A percentile compares a stretch with the other conserved stretches of the same genome.
These are phyloP conservation scores for Amaranthus tricolor DNA, from an alignment of 179 eudicot species.

Conservation along the genomic window DNA sequence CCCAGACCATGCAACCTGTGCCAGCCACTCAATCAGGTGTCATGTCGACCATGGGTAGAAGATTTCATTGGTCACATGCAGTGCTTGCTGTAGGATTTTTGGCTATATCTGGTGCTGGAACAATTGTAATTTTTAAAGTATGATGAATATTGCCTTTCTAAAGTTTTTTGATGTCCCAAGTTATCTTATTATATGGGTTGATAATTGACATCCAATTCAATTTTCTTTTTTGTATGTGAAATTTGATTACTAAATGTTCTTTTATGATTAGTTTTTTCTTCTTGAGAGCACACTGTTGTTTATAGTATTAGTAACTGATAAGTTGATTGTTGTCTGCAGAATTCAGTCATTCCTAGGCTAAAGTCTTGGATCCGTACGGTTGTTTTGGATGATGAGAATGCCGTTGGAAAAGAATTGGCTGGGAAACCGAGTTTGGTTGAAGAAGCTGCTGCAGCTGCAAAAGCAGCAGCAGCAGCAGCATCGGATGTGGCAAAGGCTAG, in stretches of 20 bases:
- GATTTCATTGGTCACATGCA: constrained; percentile 81
- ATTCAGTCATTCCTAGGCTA: constrained; percentile 64
- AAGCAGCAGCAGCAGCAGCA: constrained; percentile 90
- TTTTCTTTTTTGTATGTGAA: not conserved
- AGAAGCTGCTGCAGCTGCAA: constrained; percentile 94
- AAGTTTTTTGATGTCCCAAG: not conserved
- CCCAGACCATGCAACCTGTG: constrained; percentile 53
- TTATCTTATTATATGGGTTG: not conserved
- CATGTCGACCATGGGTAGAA: constrained; percentile 43
- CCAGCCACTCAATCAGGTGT: constrained; percentile 44
- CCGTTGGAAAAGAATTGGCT: constrained; percentile 23
- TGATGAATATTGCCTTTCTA: constrained; percentile 12
- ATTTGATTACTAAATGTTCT: not conserved
- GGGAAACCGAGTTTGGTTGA: constrained; percentile 60
- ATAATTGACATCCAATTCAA: not conserved
- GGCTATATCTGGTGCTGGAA: constrained; percentile 87
- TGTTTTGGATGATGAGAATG: constrained; percentile 59
- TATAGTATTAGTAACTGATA: constrained; percentile 8
- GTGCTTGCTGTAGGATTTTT: constrained; percentile 71
- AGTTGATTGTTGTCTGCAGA: constrained; percentile 41
- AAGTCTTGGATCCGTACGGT: constrained; percentile 94
- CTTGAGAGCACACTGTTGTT: not conserved
- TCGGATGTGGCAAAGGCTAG: constrained; percentile 86
- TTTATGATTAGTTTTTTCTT: not conserved
- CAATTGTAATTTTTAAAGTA: constrained; percentile 79